A percentile compares a stretch with the other conserved stretches of the same genome.
phyloP scores from a whole-genome alignment of 108 stramenopile genomes.

The Cylindrotheca fusiformis region DNA sequence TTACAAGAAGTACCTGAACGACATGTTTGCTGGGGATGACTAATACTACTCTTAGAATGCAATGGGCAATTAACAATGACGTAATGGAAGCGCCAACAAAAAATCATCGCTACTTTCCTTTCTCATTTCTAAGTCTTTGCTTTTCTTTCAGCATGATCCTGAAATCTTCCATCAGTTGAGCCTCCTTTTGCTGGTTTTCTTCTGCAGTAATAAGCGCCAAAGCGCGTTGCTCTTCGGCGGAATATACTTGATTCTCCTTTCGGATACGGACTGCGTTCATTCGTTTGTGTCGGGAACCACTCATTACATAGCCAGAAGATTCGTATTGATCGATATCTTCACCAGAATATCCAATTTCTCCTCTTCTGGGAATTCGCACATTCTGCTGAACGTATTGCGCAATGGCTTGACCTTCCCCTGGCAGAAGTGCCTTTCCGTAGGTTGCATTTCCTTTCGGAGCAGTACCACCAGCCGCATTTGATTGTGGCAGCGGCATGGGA shows the following conservation, averaged over 20 bases:
- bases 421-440: constrained; percentile 89
- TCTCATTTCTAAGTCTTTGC: constrained; percentile 32
- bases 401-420: constrained; percentile 92
- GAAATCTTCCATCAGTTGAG: constrained; percentile 92
- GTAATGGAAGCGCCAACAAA: background rate
- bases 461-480: constrained; percentile 47
- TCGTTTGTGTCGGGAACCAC: constrained; percentile 91
- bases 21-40: constrained; percentile 67
- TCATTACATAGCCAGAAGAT: constrained; percentile 95
- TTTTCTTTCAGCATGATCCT: constrained; percentile 81
- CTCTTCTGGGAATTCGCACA: constrained; percentile 96
- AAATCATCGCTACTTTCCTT: constrained; percentile 17
- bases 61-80: background rate
- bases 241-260: constrained; percentile 99
- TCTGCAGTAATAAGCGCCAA: constrained; percentile 96
- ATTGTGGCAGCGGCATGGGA: constrained; percentile 57
- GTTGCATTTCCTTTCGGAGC: constrained; percentile 25
- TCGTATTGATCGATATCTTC: constrained; percentile 95
- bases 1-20: constrained; percentile 91
- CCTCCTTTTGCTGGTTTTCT: constrained; percentile 97
- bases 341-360: constrained; percentile 94
- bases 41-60: background rate
- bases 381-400: constrained; percentile 97
- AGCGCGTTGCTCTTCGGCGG: constrained; percentile 96
- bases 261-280: constrained; percentile 99